Evolutionary conservation across 148 eudicot species (phyloP), one percentile per base, ranked within the genome.

Genomic region (Heliosperma pusillum): DNA sequence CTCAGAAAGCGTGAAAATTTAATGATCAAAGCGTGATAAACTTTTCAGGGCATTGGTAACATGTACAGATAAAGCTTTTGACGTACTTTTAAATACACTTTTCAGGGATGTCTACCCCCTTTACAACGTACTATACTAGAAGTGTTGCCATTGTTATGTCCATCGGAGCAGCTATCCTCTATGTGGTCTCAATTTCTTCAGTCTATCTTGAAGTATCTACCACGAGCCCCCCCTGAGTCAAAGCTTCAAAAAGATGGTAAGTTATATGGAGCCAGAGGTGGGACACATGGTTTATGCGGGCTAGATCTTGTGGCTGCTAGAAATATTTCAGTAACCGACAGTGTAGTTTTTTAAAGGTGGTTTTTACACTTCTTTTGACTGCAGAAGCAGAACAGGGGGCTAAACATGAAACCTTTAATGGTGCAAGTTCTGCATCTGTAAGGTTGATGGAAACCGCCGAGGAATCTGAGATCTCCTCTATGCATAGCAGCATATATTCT

Each of bases 101-200:
- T 77, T 27, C 83, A 96, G 99, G 99, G 97, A 63, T 89, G 87
- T 82, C 74, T 96, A 77, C 89, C 99, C 68, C 99, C 99, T 13
- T 79, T 89, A 82, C 97, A 89, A 66, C 97, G 97, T 75, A 86
- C 90, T 30, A 78, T 88, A 78, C 85, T 96, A 42, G 99, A 92
- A 84, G 87, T 86, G 71, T 77, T 96, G 69, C 96, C 97, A 16
- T 85, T 81, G 70, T 50, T 96, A 72, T 86, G 91, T 71, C 99
- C 99, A 40, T 89, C 92, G 6, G 85, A 81, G 73, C 94, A 96
- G 82, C 88, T 96, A 64, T 79, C 86, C 56, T 74, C 92, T 60
- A 82, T 90, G 97, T 96, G 99, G 99, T 80, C 85, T 73, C 65
- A 81, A 75, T 88, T 90, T 77, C 91, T 96, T 20, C 81, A 73